Conservation (phyloP, 345 rosid genomes). For the Rhizophora apiculata region DNA sequence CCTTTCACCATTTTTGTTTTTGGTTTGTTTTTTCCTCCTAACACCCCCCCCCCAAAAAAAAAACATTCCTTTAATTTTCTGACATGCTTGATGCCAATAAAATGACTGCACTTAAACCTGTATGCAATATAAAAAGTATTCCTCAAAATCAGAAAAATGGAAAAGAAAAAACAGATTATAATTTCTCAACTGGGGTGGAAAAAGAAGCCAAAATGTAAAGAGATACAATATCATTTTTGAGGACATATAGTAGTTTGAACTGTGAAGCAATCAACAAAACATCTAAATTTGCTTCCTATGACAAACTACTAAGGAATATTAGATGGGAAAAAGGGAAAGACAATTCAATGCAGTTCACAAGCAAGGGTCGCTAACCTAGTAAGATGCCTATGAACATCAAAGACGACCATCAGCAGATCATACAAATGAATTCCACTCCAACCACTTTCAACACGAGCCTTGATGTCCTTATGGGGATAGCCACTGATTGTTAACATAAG, state of each 20-base stretch:
- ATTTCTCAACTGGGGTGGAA: background rate
- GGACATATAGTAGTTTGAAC: too few relatives aligned
- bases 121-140: background rate
- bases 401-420: constrained; percentile 82
- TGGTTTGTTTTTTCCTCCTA: too few relatives aligned
- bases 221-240: too few relatives aligned
- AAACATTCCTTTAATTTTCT: too few relatives aligned
- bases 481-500: constrained; percentile 61
- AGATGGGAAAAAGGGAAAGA: background rate
- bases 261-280: too few relatives aligned
- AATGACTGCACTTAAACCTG: too few relatives aligned
- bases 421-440: constrained; percentile 76
- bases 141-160: background rate
- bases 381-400: constrained; percentile 90
- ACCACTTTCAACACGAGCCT: constrained; percentile 73
- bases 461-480: constrained; percentile 68
- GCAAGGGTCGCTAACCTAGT: constrained; percentile 48
- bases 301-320: background rate
- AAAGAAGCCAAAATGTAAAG: background rate
- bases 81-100: too few relatives aligned
- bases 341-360: constrained; percentile 12
- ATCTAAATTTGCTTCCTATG: background rate
- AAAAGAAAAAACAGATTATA: background rate
- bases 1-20: too few relatives aligned
- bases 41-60: too few relatives aligned